Evolutionary conservation across 106 monocot genomes (phyloP).

Genomic region (Dendrobium officinale): DNA sequence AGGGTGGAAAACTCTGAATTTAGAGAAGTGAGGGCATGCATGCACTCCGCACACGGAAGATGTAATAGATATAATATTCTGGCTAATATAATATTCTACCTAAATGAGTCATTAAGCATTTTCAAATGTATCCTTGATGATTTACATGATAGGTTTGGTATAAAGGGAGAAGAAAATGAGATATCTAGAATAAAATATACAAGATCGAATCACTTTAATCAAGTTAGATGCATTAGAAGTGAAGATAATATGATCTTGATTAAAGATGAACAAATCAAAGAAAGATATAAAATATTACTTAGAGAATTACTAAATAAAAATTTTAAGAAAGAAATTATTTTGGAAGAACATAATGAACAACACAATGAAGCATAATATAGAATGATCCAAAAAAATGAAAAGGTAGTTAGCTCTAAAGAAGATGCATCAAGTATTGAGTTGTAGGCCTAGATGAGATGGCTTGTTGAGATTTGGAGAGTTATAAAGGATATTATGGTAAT

Average conservation of each 20-base stretch:
- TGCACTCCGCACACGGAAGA: not conserved
- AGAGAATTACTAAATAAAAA: not conserved
- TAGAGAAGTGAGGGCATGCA: constrained; percentile 1
- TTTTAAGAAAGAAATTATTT: not conserved
- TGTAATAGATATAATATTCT: not conserved
- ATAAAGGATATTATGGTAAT: not conserved
- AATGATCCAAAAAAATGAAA: not conserved
- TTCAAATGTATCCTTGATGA: not conserved
- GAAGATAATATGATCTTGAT: not conserved
- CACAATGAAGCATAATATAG: not conserved
- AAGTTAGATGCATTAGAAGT: not conserved
- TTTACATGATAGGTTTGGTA: not conserved
- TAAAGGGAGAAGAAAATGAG: not conserved
- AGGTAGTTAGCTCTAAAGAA: not conserved
- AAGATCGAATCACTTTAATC: not conserved
- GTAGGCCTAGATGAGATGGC: not conserved
- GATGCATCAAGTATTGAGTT: not conserved
- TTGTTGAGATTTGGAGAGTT: not conserved
- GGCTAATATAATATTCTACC: not conserved
- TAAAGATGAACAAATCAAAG: not conserved
- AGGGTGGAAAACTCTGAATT: not conserved
- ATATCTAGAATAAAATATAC: not conserved
- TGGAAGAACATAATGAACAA: not conserved
- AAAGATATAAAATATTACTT: not conserved
- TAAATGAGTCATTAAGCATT: not conserved